Evolutionary conservation across 306 rosid species (phyloP).

Genomic region (Crotalaria pallida): DNA sequence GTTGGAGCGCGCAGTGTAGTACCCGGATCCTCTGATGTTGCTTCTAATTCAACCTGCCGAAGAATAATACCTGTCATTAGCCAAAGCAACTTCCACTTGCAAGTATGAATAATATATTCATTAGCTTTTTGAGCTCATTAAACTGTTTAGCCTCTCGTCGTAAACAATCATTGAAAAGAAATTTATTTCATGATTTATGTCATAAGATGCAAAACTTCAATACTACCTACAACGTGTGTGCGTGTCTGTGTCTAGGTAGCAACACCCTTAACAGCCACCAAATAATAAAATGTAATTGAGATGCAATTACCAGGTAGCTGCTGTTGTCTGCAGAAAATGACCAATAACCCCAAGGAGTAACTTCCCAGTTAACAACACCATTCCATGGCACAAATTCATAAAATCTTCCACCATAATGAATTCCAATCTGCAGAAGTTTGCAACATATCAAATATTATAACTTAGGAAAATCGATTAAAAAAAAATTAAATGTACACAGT

Average conservation of each 20-base stretch:
- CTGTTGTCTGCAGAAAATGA: conserved; percentile 66
- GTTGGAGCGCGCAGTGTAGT: conserved; percentile 90
- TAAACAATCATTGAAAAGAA: background rate
- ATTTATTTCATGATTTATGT: background rate
- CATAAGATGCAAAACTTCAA: conserved; percentile 12
- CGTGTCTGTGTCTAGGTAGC: background rate
- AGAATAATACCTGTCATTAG: background rate
- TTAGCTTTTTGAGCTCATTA: conserved; percentile 6
- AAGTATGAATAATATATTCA: background rate
- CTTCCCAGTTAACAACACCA: conserved; percentile 74
- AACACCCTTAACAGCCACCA: background rate
- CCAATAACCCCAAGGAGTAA: conserved; percentile 89
- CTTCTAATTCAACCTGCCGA: conserved; percentile 78
- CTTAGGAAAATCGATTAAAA: background rate
- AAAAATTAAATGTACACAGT: background rate
- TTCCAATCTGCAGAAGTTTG: conserved; percentile 63
- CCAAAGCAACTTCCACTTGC: conserved; percentile 12
- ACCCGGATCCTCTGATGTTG: conserved; percentile 65
- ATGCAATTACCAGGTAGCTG: conserved; percentile 49
- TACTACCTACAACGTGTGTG: background rate
- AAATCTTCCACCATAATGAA: conserved; percentile 70
- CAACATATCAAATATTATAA: conserved; percentile 20
- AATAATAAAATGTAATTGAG: background rate
- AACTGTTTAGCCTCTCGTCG: background rate
- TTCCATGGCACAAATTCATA: conserved; percentile 96